Evolutionary conservation across 306 rosid genomes (phyloP), one percentile per base, ranked within the genome.

Genomic region (Lathyrus sativus): DNA sequence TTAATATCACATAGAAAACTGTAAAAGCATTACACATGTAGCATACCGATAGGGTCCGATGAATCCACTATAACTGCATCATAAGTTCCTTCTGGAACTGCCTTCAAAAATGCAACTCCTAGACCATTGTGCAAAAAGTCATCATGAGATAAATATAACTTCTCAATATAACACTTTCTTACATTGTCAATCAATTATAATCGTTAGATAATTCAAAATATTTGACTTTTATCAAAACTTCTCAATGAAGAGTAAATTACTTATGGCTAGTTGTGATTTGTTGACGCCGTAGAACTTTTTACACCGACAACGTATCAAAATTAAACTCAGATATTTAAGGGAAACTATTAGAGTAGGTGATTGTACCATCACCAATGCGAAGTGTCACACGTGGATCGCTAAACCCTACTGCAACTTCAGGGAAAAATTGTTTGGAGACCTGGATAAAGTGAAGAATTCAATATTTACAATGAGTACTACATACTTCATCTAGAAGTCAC

Each of bases 21-120:
- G 53, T 7, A 39, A 55, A 43, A 33, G 4, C 4, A 4, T 15
- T 45, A 22, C 53, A 69, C 22, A 42, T 37, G 44, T 37, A 29
- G 68, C 70, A 70, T 85, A 95, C 97, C 99, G 58, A 95, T 84
- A n/a, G 99, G 99, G 15, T 95, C 99, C 10, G 99, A 95, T 55
- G 99, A 95, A 79, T 95, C 99, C 77, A 95, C 99, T 56, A 95
- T 90, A 68, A 95, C 66, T 14, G 97, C 99, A 85, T 95, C 99
- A 75, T 95, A 95, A 14, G 92, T 85, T 74, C 96, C 99, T 85
- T 83, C 86, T 9, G 92, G 85, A 71, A 62, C 96, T 68, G 75
- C 91, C 81, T 83, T 95, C 81, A 95, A 83, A 80, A 84, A 95
- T 41, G 97, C 97, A 70, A 95, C 99, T 74, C 99, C 99, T 95